Percentiles rank a stretch among this genome's conserved stretches.
These are phyloP conservation scores for Corymbia citriodora DNA, from an alignment of 441 rosid genomes.

Conservation along the genomic window DNA sequence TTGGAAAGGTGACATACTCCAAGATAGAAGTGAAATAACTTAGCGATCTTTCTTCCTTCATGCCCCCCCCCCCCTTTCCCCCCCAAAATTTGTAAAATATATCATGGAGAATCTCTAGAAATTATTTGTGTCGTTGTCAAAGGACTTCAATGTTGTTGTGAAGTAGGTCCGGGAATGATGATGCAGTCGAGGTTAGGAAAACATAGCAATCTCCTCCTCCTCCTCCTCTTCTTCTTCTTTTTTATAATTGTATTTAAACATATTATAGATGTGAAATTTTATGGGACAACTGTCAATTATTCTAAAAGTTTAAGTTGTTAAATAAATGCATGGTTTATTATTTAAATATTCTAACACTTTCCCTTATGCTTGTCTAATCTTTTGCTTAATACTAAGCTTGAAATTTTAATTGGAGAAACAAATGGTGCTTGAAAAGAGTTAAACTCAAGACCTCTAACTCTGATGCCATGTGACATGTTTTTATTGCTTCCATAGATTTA, in stretches of 20 bases:
- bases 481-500: background rate
- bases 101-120: background rate
- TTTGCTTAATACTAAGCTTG: too few species aligned
- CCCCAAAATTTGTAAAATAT: background rate
- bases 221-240: background rate
- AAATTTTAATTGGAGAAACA: too few species aligned
- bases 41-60: background rate
- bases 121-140: background rate
- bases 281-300: too few species aligned
- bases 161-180: background rate
- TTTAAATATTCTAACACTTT: too few species aligned
- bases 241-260: background rate
- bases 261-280: background rate
- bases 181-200: background rate
- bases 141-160: background rate
- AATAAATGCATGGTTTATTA: too few species aligned
- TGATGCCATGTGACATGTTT: rapidly evolving
- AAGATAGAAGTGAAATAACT: background rate
- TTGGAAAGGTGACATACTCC: background rate
- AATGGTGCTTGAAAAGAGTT: too few species aligned
- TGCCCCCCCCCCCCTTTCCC: background rate
- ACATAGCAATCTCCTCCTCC: background rate
- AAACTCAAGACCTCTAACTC: too few species aligned
- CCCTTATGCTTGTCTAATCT: too few species aligned
- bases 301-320: too few species aligned